A percentile compares a stretch with the other conserved stretches of the same genome.
phyloP scores from a whole-genome alignment of 2,329 filamentous ascomycete species.

The Trichoderma pleuroti region DNA sequence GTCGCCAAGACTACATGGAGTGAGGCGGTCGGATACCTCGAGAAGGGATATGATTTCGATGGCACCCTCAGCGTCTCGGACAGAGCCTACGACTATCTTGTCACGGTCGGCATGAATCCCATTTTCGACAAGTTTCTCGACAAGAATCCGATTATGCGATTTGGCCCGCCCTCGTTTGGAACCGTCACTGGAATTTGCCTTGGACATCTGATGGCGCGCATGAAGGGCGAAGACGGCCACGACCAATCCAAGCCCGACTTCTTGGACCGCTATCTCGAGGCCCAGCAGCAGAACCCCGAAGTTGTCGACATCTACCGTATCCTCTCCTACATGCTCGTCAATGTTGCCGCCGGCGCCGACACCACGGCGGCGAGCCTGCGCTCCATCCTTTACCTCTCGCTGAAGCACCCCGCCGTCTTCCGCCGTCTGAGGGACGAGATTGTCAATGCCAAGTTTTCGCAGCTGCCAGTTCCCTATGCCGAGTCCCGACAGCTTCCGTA shows the following conservation, averaged over 20 bases:
- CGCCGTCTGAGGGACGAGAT: constrained; percentile 22
- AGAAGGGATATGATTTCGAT: constrained; percentile 36
- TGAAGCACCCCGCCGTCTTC: constrained; percentile 25
- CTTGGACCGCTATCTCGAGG: constrained; percentile 41
- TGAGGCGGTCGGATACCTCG: constrained; percentile 40
- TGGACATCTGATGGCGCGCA: constrained; percentile 29
- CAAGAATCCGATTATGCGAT: constrained; percentile 37
- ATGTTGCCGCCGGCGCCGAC: constrained; percentile 27
- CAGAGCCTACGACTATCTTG: constrained; percentile 34
- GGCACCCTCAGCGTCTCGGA: constrained; percentile 34
- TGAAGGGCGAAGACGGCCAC: constrained; percentile 29
- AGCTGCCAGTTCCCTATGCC: not conserved
- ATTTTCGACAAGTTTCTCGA: constrained; percentile 35
- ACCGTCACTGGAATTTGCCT: constrained; percentile 30
- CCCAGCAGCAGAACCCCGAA: constrained; percentile 33
- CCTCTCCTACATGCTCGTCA: constrained; percentile 36
- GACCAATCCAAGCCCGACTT: constrained; percentile 33
- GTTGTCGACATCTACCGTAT: constrained; percentile 31
- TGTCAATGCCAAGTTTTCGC: constrained; percentile 8
- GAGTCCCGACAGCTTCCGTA: constrained; percentile 20
- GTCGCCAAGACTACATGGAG: constrained; percentile 42
- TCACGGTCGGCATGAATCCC: constrained; percentile 30
- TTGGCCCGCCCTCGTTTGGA: constrained; percentile 34
- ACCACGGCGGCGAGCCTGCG: constrained; percentile 27
- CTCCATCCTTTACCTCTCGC: constrained; percentile 25